Evolutionary conservation across 176 grass and related monocot genomes (phyloP).

Genomic region (Poa annua): DNA sequence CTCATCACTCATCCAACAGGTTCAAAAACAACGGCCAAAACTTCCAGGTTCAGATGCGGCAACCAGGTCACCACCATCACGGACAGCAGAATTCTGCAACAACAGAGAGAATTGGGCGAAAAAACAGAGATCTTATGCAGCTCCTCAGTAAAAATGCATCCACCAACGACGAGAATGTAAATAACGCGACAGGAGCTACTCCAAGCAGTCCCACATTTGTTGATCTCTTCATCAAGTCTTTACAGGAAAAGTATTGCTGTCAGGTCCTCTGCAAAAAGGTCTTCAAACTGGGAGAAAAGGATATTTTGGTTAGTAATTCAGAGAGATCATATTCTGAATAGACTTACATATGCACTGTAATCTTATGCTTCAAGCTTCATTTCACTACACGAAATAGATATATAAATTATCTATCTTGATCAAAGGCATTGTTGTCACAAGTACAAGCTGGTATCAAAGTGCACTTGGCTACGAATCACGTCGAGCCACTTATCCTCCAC

Average conservation of each 20-base stretch:
- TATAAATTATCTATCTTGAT: conserved; percentile 31
- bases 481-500: conserved; percentile 80
- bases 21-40: conserved; percentile 88
- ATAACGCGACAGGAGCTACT: conserved; percentile 43
- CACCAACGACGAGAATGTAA: background rate
- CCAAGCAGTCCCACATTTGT: conserved; percentile 48
- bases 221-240: conserved; percentile 63
- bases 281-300: conserved; percentile 70
- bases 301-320: conserved; percentile 68
- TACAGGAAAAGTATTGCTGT: conserved; percentile 46
- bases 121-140: conserved; percentile 70
- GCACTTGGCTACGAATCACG: conserved; percentile 66
- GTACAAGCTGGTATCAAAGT: conserved; percentile 62
- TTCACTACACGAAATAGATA: conserved; percentile 11
- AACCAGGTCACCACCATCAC: background rate
- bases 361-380: background rate
- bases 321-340: conserved; percentile 16
- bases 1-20: conserved; percentile 45
- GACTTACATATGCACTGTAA: background rate
- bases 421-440: conserved; percentile 61
- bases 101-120: conserved; percentile 68
- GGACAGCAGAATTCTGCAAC: conserved; percentile 50
- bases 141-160: conserved; percentile 65
- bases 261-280: conserved; percentile 67
- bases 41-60: conserved; percentile 68